Base-by-base conservation (phyloP, 2,329 filamentous ascomycete species). In the Venturia pyrina region DNA sequence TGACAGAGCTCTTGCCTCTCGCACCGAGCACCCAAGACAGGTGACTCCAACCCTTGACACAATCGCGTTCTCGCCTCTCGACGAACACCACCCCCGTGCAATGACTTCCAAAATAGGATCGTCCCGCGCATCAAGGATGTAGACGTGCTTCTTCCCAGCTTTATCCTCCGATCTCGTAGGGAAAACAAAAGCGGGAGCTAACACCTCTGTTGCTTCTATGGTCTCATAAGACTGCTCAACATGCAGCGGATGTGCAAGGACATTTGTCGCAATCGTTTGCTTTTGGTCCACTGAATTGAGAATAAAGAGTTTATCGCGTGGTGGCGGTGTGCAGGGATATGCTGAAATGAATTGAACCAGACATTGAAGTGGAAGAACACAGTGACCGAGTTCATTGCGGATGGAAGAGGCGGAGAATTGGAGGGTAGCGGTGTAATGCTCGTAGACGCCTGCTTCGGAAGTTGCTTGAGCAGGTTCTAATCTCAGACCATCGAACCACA, bases 61-160 rank as follows among this genome's bases (percentile, higher is more conserved):
- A 21, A 93, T 73, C 28, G 89, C 89, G 73, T 91, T 89, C 81
- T 87, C 87, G 2, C 89, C 89, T 69, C 83, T 85, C 72, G 90
- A 86, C 0, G 89, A 87, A 73, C 90, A 93, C 69, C 90, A 81
- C 1, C 89, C 89, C 62, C 89, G 80, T 1, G 87, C 87, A 64
- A 93, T 76, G 10, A 92, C 82, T 75, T 91, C 88, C 72, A 89
- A 79, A 15, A 85, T 87, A 0, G 84, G 84, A 66, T 84, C 85
- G 48, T 86, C 83, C 32, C 86, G 78, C 21, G 79, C 79, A 69
- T 82, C 79, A 13, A 82, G 72, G 5, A 81, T 72, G 1, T 79
- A 70, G 0, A 79, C 72, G 19, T 65, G 66, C 10, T 68, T 69
- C 0, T 70, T 68, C 19, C 67, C 67, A 13, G 68, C 62, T 37